Evolutionary conservation across 805 yeast genomes (phyloP).

Genomic region (Myxozyma nipponensis): DNA sequence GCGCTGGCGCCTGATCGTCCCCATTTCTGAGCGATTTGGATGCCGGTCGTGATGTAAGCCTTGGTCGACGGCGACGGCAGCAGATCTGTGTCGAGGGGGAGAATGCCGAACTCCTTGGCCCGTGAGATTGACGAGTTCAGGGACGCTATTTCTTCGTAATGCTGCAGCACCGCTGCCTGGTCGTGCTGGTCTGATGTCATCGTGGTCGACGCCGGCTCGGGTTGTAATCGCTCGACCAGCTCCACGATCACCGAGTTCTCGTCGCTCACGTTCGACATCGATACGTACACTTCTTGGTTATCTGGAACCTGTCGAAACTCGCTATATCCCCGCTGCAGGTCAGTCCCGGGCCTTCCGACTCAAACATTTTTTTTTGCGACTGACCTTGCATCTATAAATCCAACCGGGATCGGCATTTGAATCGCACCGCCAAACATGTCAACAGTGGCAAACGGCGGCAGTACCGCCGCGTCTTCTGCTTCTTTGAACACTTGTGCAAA

Average conservation of each 20-base stretch:
- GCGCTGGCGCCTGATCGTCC: constrained; percentile 31
- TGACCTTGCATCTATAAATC: constrained; percentile 62
- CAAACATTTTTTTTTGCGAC: neutral
- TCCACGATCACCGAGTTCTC: constrained; percentile 42
- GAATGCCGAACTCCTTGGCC: constrained; percentile 3
- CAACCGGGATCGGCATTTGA: constrained; percentile 52
- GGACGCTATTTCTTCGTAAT: constrained; percentile 32
- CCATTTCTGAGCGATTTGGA: constrained; percentile 22
- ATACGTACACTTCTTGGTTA: constrained; percentile 84
- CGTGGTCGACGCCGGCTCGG: constrained; percentile 36
- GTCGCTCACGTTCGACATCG: constrained; percentile 31
- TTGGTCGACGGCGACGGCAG: constrained; percentile 8
- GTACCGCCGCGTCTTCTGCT: constrained; percentile 4
- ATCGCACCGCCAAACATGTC: constrained; percentile 83
- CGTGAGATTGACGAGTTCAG: constrained; percentile 27
- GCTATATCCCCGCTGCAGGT: constrained; percentile 33
- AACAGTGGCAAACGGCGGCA: constrained; percentile 6
- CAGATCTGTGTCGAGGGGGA: neutral
- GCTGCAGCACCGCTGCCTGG: constrained; percentile 27
- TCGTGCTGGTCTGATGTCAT: constrained; percentile 36
- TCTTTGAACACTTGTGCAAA: constrained; percentile 7
- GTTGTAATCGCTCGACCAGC: constrained; percentile 39
- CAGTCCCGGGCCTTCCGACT: neutral
- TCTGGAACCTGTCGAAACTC: constrained; percentile 81
- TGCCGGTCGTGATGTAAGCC: constrained; percentile 14